Base-by-base conservation (phyloP, 2,329 filamentous ascomycete species). In the Aspergillus ruber region DNA sequence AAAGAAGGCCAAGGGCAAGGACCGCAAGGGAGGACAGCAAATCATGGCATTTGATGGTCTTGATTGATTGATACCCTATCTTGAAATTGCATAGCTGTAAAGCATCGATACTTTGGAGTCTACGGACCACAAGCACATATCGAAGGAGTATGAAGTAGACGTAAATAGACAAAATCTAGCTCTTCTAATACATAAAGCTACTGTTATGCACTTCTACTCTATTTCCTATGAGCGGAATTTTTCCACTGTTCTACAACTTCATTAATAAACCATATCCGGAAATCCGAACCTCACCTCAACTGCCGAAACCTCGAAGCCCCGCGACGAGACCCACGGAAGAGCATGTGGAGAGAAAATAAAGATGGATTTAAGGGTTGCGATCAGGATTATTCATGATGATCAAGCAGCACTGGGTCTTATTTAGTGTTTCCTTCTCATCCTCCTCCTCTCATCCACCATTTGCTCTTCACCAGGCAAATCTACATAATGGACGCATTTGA, bases 401-500 rank as follows among this genome's bases (percentile, higher is more conserved):
- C 49, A 57, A 58, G 47, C 48, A 47, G n/a, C 49, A 32, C 7
- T 41, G 46, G 20, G 25, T 15, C 7, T 18, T 27, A 48, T 43
- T 20, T 43, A 32, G 27, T 12, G 21, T 21, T 6, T 21, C 21
- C 21, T 21, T 6, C 5, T 21, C 5, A 6, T 21, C 21, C 21
- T 21, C 40, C 15, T 12, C 50, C 32, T 21, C 6, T 33, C 33
- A 2, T n/a, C n/a, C 33, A 35, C 15, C 33, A 7, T 8, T 15
- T 35, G 7, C 6, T 17, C 15, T 8, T 35, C n/a, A 35, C 33
- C 8, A 35, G 8, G 13, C 23, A 9, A 39, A n/a, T 23, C 32
- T 29, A 29, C 50, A 62, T 44, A 33, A 78, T 80, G 76, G 71
- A 77, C n/a, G 57, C 68, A 10, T 81, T 82, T 60, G 76, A 76